Evolutionary conservation across 2,329 filamentous ascomycete genomes (phyloP), one percentile per base, ranked within the genome.

Genomic region (Paecilomyces formosus): DNA sequence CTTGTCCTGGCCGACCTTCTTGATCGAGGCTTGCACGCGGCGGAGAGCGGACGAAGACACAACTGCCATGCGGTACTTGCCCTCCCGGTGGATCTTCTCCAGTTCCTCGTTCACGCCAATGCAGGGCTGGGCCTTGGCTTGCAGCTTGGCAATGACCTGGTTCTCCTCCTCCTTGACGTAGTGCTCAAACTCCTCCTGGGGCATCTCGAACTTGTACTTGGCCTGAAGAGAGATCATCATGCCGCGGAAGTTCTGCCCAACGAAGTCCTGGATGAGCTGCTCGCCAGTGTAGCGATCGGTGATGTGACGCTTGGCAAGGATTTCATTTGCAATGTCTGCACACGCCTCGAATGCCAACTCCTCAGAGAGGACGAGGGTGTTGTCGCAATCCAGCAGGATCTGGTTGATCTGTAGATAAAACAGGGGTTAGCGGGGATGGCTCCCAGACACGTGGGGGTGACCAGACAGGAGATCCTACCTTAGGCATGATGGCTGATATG

Each of bases 241-340:
- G 76, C 90, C 90, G 66, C 91, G 90, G 83, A 96, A 96, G 83
- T 95, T 96, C 74, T 94, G 88, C 68, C 92, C 92, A 66, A 96
- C 90, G 69, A 95, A 96, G 78, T 96, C 89, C 66, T 82, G 79
- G 77, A 96, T 89, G 63, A 96, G 86, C 60, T 85, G 82, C 54
- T 87, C 84, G 69, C 88, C 88, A 3, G 89, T 92, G 80, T 95
- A 96, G 71, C 83, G 85, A 66, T 85, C 81, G 26, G 80, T 70
- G 68, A 90, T 80, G 67, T 81, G 78, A 70, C 88, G 82, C 69
- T 83, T 82, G 66, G 82, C 81, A 72, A 93, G 85, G 73, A 96
- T 90, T 75, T 91, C 81, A 78, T 96, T 96, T 81, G 91, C 88
- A 64, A 96, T 86, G 61, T 90, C 88, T 69, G 92, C 90, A 76